These are phyloP conservation scores for Backusella mclennaniae DNA, from an alignment of 192 early-diverging fungal species.

Conservation along the genomic window DNA sequence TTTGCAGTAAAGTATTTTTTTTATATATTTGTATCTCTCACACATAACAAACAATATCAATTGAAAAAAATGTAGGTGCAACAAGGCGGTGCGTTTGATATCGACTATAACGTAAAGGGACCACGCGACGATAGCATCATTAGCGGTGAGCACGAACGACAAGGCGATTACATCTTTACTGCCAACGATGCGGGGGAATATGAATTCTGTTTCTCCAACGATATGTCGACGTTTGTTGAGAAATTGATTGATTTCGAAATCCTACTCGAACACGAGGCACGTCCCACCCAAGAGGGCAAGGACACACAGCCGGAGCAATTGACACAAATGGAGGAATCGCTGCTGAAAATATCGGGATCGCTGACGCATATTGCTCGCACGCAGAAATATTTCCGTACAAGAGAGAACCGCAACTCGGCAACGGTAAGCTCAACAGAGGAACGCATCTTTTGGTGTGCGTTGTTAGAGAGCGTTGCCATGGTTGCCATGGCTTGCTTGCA, in stretches of 20 bases:
- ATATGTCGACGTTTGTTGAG: slow-evolving; percentile 91
- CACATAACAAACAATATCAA: background rate
- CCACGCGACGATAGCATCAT: slow-evolving; percentile 71
- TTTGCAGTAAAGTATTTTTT: slow-evolving; percentile 75
- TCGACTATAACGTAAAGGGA: slow-evolving; percentile 87
- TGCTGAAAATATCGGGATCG: slow-evolving; percentile 60
- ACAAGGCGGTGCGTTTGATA: slow-evolving; percentile 93
- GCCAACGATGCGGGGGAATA: slow-evolving; percentile 87
- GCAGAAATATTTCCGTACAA: slow-evolving; percentile 86
- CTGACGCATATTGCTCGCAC: slow-evolving; percentile 72
- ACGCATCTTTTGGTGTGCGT: slow-evolving; percentile 91
- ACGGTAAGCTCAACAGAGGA: slow-evolving; percentile 87
- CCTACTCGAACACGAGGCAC: slow-evolving; percentile 81
- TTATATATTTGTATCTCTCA: background rate
- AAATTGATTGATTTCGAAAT: slow-evolving; percentile 97
- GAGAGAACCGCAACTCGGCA: slow-evolving; percentile 88
- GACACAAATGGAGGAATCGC: slow-evolving; percentile 52
- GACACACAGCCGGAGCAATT: slow-evolving; percentile 53
- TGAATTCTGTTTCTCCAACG: slow-evolving; percentile 96
- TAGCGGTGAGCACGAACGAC: slow-evolving; percentile 82
- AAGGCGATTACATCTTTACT: slow-evolving; percentile 94
- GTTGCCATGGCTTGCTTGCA: slow-evolving; percentile 84
- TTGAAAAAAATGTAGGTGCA: slow-evolving; percentile 72
- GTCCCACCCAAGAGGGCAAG: slow-evolving; percentile 25
- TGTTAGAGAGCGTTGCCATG: slow-evolving; percentile 74